phyloP scores from a whole-genome alignment of 2,329 filamentous ascomycete genomes.

The Karstenula rhodostoma region DNA sequence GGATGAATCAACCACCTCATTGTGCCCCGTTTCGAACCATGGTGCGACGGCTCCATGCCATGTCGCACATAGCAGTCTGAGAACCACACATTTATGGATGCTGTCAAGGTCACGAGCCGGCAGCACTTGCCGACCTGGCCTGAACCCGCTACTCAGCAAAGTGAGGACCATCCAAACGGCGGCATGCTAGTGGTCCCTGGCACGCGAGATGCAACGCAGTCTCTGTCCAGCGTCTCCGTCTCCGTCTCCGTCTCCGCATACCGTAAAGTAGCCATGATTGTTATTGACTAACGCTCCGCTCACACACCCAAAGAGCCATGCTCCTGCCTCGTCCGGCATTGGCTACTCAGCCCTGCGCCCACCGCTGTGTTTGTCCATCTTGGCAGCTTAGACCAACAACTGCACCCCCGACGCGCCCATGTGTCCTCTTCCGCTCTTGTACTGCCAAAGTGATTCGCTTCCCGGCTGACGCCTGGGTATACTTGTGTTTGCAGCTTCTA shows the following conservation, averaged over 20 bases:
- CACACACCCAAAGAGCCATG: not conserved
- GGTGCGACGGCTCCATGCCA: not conserved
- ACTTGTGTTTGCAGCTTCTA: slow-evolving; percentile 7
- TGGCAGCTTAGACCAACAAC: slow-evolving; percentile 16
- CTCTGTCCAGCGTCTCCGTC: slow-evolving; percentile 3
- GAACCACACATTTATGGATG: not conserved
- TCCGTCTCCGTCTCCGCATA: too few species aligned
- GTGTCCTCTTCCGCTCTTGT: slow-evolving; percentile 12
- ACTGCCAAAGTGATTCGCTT: not conserved
- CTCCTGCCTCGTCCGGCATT: slow-evolving; percentile 8
- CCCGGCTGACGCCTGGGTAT: not conserved
- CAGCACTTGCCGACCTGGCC: slow-evolving; percentile 8
- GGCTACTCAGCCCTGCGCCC: slow-evolving; percentile 11
- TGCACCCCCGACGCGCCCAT: slow-evolving; percentile 8
- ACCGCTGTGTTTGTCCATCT: slow-evolving; percentile 8
- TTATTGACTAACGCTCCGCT: slow-evolving; percentile 7
- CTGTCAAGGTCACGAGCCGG: not conserved
- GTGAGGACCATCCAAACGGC: slow-evolving; percentile 2
- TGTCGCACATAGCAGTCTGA: not conserved
- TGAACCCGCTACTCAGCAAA: not conserved
- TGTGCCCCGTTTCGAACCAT: not conserved
- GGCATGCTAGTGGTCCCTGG: slow-evolving; percentile 10
- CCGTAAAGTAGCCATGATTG: slow-evolving; percentile 1
- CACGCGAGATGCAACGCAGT: slow-evolving; percentile 9
- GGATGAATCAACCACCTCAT: too few species aligned